Evolutionary conservation across 2,329 filamentous ascomycete genomes (phyloP).

Genomic region (Fusarium globosum): DNA sequence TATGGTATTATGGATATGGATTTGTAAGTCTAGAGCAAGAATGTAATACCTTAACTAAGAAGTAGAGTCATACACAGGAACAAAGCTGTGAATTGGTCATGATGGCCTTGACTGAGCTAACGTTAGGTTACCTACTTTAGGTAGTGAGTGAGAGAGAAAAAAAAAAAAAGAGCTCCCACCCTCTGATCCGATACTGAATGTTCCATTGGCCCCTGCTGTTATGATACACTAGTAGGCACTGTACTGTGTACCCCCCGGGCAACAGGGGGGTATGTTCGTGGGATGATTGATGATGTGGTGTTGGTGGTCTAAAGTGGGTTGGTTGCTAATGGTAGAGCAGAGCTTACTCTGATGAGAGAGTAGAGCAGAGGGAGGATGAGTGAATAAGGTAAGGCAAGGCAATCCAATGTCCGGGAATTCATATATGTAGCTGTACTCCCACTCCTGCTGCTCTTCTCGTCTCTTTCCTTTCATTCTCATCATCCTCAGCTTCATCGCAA

Average conservation of each 20-base stretch:
- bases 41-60: not conserved
- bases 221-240: not conserved
- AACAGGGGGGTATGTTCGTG: slow-evolving; percentile 24
- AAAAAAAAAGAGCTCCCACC: slow-evolving; percentile 19
- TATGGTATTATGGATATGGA: not conserved
- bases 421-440: slow-evolving; percentile 42
- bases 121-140: not conserved
- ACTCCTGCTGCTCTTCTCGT: slow-evolving; percentile 18
- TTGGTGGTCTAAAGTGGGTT: slow-evolving; percentile 23
- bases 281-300: slow-evolving; percentile 39
- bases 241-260: not conserved
- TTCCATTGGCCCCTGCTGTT: slow-evolving; percentile 16
- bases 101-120: slow-evolving; percentile 4
- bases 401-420: slow-evolving; percentile 36
- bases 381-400: slow-evolving; percentile 21
- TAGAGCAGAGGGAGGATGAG: not conserved
- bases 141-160: not conserved
- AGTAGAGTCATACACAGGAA: not conserved
- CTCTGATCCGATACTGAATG: slow-evolving; percentile 32
- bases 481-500: slow-evolving; percentile 25
- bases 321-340: slow-evolving; percentile 5
- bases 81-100: slow-evolving; percentile 16
- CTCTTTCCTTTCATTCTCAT: slow-evolving; percentile 35
- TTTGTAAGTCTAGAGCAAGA: slow-evolving; percentile 4
- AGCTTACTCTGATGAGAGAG: not conserved